Percentiles rank a stretch among this genome's conserved stretches.
Evolutionary conservation across 257 asterid species (phyloP).

Genomic region (Capsicum pubescens): DNA sequence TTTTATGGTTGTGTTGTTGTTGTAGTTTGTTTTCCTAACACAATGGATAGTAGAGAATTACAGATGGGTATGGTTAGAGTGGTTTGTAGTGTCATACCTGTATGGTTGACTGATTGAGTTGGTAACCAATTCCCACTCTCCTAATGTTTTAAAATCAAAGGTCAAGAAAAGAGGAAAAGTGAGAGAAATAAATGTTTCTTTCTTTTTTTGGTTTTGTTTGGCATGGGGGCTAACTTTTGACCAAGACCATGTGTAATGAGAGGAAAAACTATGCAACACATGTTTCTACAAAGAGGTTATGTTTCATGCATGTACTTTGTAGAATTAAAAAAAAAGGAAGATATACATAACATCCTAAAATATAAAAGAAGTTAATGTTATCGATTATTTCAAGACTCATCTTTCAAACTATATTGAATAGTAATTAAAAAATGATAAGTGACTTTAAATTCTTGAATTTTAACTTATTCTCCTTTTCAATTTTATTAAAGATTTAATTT

Average conservation of each 20-base stretch:
- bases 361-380: neutral
- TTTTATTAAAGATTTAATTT: neutral
- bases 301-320: neutral
- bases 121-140: slow-evolving; percentile 34
- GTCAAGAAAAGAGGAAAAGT: neutral
- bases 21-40: slow-evolving; percentile 26
- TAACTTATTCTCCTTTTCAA: neutral
- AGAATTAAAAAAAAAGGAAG: neutral
- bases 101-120: slow-evolving; percentile 37
- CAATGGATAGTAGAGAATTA: neutral
- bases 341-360: neutral
- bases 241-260: neutral
- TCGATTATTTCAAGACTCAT: neutral
- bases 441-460: neutral
- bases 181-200: neutral
- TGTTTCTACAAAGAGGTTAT: neutral
- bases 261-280: neutral
- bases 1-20: slow-evolving; percentile 12
- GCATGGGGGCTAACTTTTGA: neutral
- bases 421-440: neutral
- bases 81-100: slow-evolving; percentile 32
- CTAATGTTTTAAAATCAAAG: slow-evolving; percentile 15
- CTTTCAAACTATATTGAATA: neutral
- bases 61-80: slow-evolving; percentile 32
- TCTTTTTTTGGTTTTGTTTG: neutral